phyloP scores from a whole-genome alignment of 2,329 filamentous ascomycete genomes.

The Blastomyces parvus region DNA sequence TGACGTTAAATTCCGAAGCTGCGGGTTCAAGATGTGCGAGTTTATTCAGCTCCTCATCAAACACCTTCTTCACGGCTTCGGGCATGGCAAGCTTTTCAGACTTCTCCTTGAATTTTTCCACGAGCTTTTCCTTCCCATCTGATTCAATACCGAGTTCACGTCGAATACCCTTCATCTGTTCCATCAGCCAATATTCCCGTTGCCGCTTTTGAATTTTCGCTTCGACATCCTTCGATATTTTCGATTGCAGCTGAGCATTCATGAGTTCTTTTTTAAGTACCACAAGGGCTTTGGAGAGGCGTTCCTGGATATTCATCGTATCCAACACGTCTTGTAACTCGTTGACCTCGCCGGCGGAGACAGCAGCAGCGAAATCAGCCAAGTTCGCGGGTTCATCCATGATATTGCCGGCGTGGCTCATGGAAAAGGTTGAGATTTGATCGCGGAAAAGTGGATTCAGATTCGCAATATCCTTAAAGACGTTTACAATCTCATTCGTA shows the following conservation, averaged over 20 bases:
- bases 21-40: constrained; percentile 89
- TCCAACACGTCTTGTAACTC: constrained; percentile 89
- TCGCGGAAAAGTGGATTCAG: constrained; percentile 94
- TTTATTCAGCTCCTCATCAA: constrained; percentile 97
- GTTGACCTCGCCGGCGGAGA: constrained; percentile 83
- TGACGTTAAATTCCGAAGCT: constrained; percentile 97
- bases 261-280: constrained; percentile 97
- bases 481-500: constrained; percentile 96
- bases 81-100: constrained; percentile 91
- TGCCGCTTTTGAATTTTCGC: constrained; percentile 95
- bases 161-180: constrained; percentile 98
- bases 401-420: constrained; percentile 91
- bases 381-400: constrained; percentile 90
- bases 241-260: constrained; percentile 93
- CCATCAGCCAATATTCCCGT: constrained; percentile 96
- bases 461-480: constrained; percentile 92
- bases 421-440: constrained; percentile 93
- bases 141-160: constrained; percentile 93
- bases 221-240: constrained; percentile 96
- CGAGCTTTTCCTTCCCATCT: constrained; percentile 94
- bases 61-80: constrained; percentile 90
- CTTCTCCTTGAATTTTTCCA: constrained; percentile 96
- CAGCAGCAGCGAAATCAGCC: constrained; percentile 92
- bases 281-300: constrained; percentile 81
- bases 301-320: constrained; percentile 81